Conservation (phyloP, 768 basidiomycete genomes). For the Cantharellus anzutake region DNA sequence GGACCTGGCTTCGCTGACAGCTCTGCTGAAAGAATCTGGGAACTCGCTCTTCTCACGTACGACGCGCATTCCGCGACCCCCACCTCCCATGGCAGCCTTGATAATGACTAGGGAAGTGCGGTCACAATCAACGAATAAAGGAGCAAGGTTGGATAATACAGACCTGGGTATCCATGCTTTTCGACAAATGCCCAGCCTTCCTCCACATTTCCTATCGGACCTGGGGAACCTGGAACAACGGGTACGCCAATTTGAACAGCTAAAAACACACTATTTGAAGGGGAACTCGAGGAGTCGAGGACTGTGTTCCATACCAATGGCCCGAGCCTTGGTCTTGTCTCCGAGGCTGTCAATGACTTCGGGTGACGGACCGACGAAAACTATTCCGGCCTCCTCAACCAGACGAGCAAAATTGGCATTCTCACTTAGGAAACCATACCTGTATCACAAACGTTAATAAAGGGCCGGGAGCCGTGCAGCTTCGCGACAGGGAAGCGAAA, state of each 20-base stretch:
- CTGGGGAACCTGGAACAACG: slow-evolving; percentile 96
- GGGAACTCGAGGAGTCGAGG: background rate
- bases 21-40: slow-evolving; percentile 73
- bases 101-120: slow-evolving; percentile 55
- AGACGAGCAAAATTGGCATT: slow-evolving; percentile 95
- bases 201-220: slow-evolving; percentile 60
- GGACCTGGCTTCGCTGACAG: slow-evolving; percentile 85
- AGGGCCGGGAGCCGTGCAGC: background rate
- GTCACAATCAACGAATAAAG: background rate
- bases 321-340: slow-evolving; percentile 96
- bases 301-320: slow-evolving; percentile 32
- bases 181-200: slow-evolving; percentile 81
- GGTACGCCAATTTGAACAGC: slow-evolving; percentile 86
- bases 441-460: slow-evolving; percentile 15
- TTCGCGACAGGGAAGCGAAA: background rate
- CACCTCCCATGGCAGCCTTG: slow-evolving; percentile 98
- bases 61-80: slow-evolving; percentile 98
- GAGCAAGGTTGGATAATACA: slow-evolving; percentile 8
- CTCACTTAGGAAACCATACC: slow-evolving; percentile 95
- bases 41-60: slow-evolving; percentile 89
- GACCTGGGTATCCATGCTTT: slow-evolving; percentile 88
- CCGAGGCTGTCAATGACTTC: slow-evolving; percentile 95
- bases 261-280: slow-evolving; percentile 13
- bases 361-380: slow-evolving; percentile 89
- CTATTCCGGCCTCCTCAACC: slow-evolving; percentile 92